Evolutionary conservation across 345 rosid species (phyloP).

Genomic region (Arabis alpina): DNA sequence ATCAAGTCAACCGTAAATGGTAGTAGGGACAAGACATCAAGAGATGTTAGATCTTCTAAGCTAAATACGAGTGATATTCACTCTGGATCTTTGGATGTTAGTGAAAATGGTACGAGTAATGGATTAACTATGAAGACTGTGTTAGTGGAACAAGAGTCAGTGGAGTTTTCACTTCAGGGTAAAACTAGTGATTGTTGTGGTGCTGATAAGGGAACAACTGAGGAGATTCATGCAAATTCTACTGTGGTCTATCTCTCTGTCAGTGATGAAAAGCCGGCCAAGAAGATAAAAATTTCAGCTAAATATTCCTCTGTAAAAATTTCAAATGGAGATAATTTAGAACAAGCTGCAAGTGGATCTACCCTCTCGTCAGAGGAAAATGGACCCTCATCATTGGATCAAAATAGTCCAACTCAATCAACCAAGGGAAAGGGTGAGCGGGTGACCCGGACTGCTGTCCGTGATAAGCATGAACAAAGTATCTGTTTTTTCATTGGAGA

Average conservation of each 20-base stretch:
- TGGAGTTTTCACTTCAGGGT: slow-evolving; percentile 19
- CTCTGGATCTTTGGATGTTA: slow-evolving; percentile 12
- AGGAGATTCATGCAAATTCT: slow-evolving; percentile 34
- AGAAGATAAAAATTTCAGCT: slow-evolving; percentile 39
- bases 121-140: slow-evolving; percentile 13
- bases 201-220: slow-evolving; percentile 19
- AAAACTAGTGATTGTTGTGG: slow-evolving; percentile 8
- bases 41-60: slow-evolving; percentile 16
- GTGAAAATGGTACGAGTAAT: slow-evolving; percentile 32
- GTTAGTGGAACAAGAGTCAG: slow-evolving; percentile 23
- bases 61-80: slow-evolving; percentile 19
- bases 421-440: slow-evolving; percentile 37
- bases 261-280: slow-evolving; percentile 43
- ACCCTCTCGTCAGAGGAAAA: slow-evolving; percentile 27
- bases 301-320: slow-evolving; percentile 38
- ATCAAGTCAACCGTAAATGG: slow-evolving; percentile 30
- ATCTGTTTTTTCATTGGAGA: slow-evolving; percentile 62
- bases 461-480: slow-evolving; percentile 34
- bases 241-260: slow-evolving; percentile 28
- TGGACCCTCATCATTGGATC: slow-evolving; percentile 20
- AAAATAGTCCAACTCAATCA: slow-evolving; percentile 23
- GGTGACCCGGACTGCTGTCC: slow-evolving; percentile 38
- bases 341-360: slow-evolving; percentile 29
- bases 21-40: slow-evolving; percentile 13
- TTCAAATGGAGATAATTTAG: slow-evolving; percentile 37